Evolutionary conservation across 129 eudicot genomes (phyloP).

Genomic region (Chrysanthemum lavandulifolium): DNA sequence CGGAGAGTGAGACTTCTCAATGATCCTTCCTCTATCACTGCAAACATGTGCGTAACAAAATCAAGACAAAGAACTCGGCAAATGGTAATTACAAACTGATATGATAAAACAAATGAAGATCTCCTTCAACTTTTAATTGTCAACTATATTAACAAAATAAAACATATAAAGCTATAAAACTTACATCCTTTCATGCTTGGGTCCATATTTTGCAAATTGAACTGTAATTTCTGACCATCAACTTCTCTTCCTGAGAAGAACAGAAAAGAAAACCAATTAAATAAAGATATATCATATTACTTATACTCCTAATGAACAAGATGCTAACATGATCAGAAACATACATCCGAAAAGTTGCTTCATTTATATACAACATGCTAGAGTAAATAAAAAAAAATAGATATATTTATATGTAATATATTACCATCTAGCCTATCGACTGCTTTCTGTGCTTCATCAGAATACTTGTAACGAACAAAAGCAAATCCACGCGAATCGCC

Average conservation of each 20-base stretch:
- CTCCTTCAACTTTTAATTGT: neutral
- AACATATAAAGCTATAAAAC: constrained; percentile 31
- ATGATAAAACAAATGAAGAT: neutral
- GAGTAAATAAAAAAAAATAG: neutral
- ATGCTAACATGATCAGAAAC: neutral
- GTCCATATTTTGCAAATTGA: constrained; percentile 96
- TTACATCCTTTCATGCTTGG: constrained; percentile 92
- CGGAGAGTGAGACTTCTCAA: constrained; percentile 57
- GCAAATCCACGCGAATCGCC: constrained; percentile 85
- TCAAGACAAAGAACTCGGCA: neutral
- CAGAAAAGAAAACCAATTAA: neutral
- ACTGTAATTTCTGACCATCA: constrained; percentile 96
- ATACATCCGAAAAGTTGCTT: too few relatives aligned
- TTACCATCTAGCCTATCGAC: constrained; percentile 73
- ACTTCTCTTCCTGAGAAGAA: constrained; percentile 67
- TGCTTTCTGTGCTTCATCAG: constrained; percentile 74
- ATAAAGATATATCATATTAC: neutral
- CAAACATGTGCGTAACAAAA: constrained; percentile 3
- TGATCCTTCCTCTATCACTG: constrained; percentile 79
- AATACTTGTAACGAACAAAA: constrained; percentile 72
- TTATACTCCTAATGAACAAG: neutral
- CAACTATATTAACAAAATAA: neutral
- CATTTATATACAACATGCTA: neutral
- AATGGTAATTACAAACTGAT: neutral
- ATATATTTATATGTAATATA: neutral